Base-by-base conservation (phyloP, 2,329 filamentous ascomycete species). In the Neocucurbitaria cava region DNA sequence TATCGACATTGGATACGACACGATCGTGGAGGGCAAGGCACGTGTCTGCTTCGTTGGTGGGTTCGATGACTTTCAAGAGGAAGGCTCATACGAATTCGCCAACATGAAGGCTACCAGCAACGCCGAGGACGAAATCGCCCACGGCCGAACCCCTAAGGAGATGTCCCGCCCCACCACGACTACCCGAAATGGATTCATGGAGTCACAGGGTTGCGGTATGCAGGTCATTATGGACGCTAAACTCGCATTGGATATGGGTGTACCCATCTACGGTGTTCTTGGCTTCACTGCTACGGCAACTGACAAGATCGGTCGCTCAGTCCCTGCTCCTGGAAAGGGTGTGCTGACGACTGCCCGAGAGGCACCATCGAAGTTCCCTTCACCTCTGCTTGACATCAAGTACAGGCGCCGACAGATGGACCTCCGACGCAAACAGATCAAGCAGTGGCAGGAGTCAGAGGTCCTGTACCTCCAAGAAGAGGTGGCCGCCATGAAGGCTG, bases 31-130 rank as follows among this genome's bases (percentile, higher is more conserved):
- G 78, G 95, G 95, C 79, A 99, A 99, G 84, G 95, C 96, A 56
- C 91, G 93, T 47, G 87, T 99, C 71, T 98, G 94, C 84, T 89
- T 99, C 64, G 96, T 99, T 55, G 95, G 95, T 85, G 95, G 95
- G 66, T 98, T 99, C 72, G 95, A 99, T 81, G 96, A 99, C 80
- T 97, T 99, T 82, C 92, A 96, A 72, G 95, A 99, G 80, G 95
- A 99, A 80, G 96, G 95, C 47, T 99, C 95, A 1, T 99, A 97
- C 73, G 95, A 99, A 78, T 99, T 99, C 76, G 95, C 95, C 83
- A 99, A 99, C 83, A 99, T 99, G 95, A 96, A 96, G 81, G 95
- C 95, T 55, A 99, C 95, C 51, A 97, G 93, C 85, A 99, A 98
- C 74, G 93, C 94, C 23, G 90, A 97, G 58, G 93, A 98, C 66